Percentiles rank a stretch among this genome's conserved stretches.
phyloP scores from a whole-genome alignment of 352 stramenopile genomes.

The Aphanomyces astaci region DNA sequence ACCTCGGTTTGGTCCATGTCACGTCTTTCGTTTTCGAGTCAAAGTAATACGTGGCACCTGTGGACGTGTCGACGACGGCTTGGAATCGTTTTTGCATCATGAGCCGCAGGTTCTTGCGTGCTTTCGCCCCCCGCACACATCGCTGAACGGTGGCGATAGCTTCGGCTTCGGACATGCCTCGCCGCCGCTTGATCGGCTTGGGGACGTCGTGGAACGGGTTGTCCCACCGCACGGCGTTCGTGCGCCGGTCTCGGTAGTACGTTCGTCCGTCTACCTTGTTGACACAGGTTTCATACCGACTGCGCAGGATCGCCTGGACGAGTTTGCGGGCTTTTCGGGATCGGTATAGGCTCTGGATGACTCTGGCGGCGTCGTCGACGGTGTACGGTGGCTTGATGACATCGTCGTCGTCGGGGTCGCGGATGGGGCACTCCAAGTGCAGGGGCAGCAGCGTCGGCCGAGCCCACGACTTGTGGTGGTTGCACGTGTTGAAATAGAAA shows the following conservation, averaged over 20 bases:
- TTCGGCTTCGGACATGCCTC: slow-evolving; percentile 33
- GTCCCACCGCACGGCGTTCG: slow-evolving; percentile 12
- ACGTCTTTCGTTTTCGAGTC: slow-evolving; percentile 66
- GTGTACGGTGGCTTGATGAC: slow-evolving; percentile 45
- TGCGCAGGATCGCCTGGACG: slow-evolving; percentile 27
- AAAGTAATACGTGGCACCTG: slow-evolving; percentile 59
- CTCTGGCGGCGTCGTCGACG: slow-evolving; percentile 36
- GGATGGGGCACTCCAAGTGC: slow-evolving; percentile 54
- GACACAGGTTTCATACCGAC: slow-evolving; percentile 61
- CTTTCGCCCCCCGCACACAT: slow-evolving; percentile 38
- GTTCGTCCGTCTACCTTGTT: slow-evolving; percentile 45
- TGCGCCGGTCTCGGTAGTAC: slow-evolving; percentile 39
- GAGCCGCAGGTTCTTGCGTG: slow-evolving; percentile 38
- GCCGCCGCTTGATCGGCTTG: not conserved
- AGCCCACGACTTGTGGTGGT: slow-evolving; percentile 38
- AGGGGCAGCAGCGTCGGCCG: slow-evolving; percentile 34
- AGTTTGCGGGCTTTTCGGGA: slow-evolving; percentile 28
- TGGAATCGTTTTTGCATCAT: slow-evolving; percentile 52
- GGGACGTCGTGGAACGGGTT: slow-evolving; percentile 17
- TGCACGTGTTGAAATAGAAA: slow-evolving; percentile 75
- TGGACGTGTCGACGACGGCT: slow-evolving; percentile 50
- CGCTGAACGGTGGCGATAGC: slow-evolving; percentile 51
- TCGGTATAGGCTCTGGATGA: slow-evolving; percentile 42
- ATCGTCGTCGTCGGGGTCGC: slow-evolving; percentile 51
- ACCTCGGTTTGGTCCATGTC: slow-evolving; percentile 58